Evolutionary conservation across 2,329 filamentous ascomycete species (phyloP).

Genomic region (Chaetoscypha palmicola): DNA sequence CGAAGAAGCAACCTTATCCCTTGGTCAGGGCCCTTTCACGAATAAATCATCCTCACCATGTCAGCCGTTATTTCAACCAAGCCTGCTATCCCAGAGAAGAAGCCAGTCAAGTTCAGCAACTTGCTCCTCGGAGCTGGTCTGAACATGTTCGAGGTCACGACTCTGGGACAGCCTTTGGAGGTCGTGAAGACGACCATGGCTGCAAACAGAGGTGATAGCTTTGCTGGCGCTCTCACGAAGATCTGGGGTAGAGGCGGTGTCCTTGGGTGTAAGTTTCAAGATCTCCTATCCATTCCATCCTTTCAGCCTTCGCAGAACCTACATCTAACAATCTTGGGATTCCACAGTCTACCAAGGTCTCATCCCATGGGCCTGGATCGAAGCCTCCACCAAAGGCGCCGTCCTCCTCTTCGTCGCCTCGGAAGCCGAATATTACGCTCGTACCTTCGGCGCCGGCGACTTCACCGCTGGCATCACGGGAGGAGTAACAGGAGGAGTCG

Average conservation of each 20-base stretch:
- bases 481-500: conserved; percentile 89
- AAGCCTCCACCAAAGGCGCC: conserved; percentile 98
- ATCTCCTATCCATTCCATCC: neutral
- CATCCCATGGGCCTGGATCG: conserved; percentile 99
- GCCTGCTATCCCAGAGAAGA: conserved; percentile 71
- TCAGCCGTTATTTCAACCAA: conserved; percentile 50
- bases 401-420: conserved; percentile 98
- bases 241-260: conserved; percentile 93
- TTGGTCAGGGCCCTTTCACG: conserved; percentile 89
- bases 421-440: conserved; percentile 94
- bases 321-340: neutral
- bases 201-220: conserved; percentile 85
- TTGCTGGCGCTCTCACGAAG: conserved; percentile 70
- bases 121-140: conserved; percentile 52
- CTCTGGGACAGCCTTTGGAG: conserved; percentile 75
- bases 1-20: conserved; percentile 87
- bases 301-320: neutral
- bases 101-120: conserved; percentile 99
- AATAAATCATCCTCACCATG: conserved; percentile 52
- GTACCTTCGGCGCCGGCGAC: conserved; percentile 71
- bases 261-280: conserved; percentile 72
- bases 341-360: conserved; percentile 92
- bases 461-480: conserved; percentile 85
- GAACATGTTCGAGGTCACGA: conserved; percentile 43
- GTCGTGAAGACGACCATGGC: conserved; percentile 99